Evolutionary conservation across 139 green algal genomes (phyloP), one percentile per base, ranked within the genome.

Genomic region (Micromonas pusilla): DNA sequence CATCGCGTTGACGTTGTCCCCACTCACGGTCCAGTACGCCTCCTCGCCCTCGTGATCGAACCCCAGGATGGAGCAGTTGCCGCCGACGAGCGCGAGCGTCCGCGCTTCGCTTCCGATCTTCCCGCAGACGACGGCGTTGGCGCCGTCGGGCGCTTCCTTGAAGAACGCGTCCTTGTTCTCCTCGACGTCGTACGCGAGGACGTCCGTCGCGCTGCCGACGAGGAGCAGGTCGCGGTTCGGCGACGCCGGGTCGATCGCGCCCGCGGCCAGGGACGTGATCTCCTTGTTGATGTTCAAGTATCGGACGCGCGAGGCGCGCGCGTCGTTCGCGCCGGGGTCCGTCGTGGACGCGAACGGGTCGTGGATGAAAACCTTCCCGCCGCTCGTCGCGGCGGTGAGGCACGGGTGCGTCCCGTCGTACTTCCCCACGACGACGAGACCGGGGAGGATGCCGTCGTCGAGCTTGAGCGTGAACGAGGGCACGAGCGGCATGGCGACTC

Each of bases 271-370:
- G 0, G 83, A 77, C 64, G 83, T 90, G n/a, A 92, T 87, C 64
- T 88, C 68, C 73, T 89, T 90, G 75, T 91, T 91, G 72, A 92
- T 89, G 70, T 91, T 93, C 21, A 93, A 80, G 38, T 88, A 90
- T 0, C 83, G 73, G 36, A 89, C 77, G 23, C 63, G 13, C 25
- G 34, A 21, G 25, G 20, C 37, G 70, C 68, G 32, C 38, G 65
- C 5, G 65, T 70, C 30, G 9, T 70, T 9, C 19, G 9, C 9
- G 6, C 28, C 9, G 63, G 6, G 9, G 67, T 75, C 19, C 19
- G 19, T 39, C 23, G 65, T 72, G 23, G n/a, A 72, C 65, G 13
- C 68, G n/a, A 91, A 88, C 0, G 89, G 89, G 74, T 84, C 89
- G 80, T 91, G 87, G 39, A 93, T 63, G 57, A 92, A 89, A 16